Conservation (phyloP, 768 basidiomycete species). For the Pleurotus ostreatus region DNA sequence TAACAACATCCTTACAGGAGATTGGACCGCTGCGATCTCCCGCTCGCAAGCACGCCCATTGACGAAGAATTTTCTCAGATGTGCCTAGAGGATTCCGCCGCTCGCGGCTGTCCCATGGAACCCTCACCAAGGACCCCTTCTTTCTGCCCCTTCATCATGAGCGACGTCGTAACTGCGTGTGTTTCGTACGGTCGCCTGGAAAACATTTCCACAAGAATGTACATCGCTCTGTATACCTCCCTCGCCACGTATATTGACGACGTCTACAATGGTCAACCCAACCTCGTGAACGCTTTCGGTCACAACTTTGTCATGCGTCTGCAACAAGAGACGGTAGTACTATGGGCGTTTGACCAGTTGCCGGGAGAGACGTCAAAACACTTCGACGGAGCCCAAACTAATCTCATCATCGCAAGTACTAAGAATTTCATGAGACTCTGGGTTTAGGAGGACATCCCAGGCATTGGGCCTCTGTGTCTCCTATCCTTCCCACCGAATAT, state of each 20-base stretch:
- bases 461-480: too few relatives aligned
- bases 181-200: neutral
- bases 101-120: constrained; percentile 2
- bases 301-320: neutral
- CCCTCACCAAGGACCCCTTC: neutral
- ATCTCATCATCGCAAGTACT: constrained; percentile 1
- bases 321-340: neutral
- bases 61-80: neutral
- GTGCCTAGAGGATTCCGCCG: neutral
- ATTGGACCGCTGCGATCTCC: neutral
- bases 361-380: neutral
- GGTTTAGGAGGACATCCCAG: too few relatives aligned
- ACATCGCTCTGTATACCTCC: neutral
- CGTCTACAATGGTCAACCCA: neutral
- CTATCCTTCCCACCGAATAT: too few relatives aligned
- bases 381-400: neutral
- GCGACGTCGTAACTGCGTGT: neutral
- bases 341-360: neutral
- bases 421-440: neutral
- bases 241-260: constrained; percentile 1
- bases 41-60: neutral
- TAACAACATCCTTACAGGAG: constrained; percentile 7
- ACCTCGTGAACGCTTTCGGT: neutral
- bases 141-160: neutral
- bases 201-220: neutral